A percentile compares a stretch with the other conserved stretches of the same genome.
phyloP scores from a whole-genome alignment of 371 early-diverging fungal genomes.

The Furculomyces boomerangus region DNA sequence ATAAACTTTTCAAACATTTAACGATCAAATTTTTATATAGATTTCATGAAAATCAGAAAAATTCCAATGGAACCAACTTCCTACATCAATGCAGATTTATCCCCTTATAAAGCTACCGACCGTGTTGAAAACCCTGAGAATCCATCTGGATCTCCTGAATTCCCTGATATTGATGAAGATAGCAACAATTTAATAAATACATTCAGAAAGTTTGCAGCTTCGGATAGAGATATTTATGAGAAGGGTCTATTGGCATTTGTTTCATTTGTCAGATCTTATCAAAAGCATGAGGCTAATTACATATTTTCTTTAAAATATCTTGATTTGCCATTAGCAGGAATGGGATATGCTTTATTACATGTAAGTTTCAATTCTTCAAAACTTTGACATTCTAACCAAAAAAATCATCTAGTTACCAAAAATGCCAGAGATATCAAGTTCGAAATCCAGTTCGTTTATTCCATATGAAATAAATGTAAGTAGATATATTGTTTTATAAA shows the following conservation, averaged over 20 bases:
- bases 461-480: slow-evolving; percentile 4
- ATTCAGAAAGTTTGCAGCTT: slow-evolving; percentile 30
- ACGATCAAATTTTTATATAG: slow-evolving; percentile 9
- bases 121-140: not conserved
- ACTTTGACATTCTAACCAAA: not conserved
- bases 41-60: slow-evolving; percentile 72
- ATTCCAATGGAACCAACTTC: slow-evolving; percentile 43
- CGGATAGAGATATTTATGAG: slow-evolving; percentile 57
- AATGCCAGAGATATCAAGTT: slow-evolving; percentile 75
- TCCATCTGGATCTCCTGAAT: not conserved
- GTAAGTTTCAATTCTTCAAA: not conserved
- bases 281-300: slow-evolving; percentile 79
- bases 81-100: slow-evolving; percentile 18
- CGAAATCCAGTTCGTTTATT: slow-evolving; percentile 23
- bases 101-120: slow-evolving; percentile 5
- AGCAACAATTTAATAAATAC: slow-evolving; percentile 28
- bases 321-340: slow-evolving; percentile 50
- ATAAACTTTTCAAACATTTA: not conserved
- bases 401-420: slow-evolving; percentile 36
- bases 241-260: slow-evolving; percentile 75
- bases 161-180: slow-evolving; percentile 4
- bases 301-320: slow-evolving; percentile 80
- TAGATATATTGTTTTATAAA: not conserved
- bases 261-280: slow-evolving; percentile 70
- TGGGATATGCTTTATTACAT: slow-evolving; percentile 56